These are phyloP conservation scores for Candida coleopterorum DNA, from an alignment of 805 yeast species.

Conservation along the genomic window DNA sequence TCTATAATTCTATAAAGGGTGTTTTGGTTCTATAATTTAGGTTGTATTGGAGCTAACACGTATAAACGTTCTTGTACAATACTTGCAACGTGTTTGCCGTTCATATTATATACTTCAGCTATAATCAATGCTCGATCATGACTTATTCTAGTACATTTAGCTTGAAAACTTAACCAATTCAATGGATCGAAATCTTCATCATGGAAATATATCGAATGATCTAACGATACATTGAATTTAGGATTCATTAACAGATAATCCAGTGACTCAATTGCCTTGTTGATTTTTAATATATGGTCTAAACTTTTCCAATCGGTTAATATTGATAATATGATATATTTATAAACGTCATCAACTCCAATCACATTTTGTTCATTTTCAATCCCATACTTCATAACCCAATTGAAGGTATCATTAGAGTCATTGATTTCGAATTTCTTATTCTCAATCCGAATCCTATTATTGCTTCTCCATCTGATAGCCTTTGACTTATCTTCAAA, in stretches of 20 bases:
- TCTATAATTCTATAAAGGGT: background rate
- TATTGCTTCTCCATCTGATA: background rate
- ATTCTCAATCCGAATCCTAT: background rate
- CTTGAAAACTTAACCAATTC: conserved; percentile 48
- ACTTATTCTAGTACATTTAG: conserved; percentile 44
- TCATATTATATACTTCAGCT: conserved; percentile 50
- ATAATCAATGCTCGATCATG: conserved; percentile 51
- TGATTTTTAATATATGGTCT: conserved; percentile 14
- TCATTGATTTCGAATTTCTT: background rate
- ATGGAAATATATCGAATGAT: conserved; percentile 65
- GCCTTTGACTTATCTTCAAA: background rate
- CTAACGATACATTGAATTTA: conserved; percentile 54
- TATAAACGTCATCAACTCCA: conserved; percentile 14
- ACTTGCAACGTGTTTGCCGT: conserved; percentile 52
- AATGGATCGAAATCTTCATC: conserved; percentile 45
- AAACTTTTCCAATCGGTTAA: conserved; percentile 47
- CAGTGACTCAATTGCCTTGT: conserved; percentile 22
- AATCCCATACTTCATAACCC: conserved; percentile 1
- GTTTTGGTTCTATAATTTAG: conserved; percentile 2
- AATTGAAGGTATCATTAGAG: background rate
- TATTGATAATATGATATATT: conserved; percentile 55
- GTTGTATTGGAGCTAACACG: conserved; percentile 2
- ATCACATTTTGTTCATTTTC: conserved; percentile 7
- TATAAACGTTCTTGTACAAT: conserved; percentile 61
- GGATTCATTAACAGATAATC: conserved; percentile 11